Percentiles rank a stretch among this genome's conserved stretches.
These are phyloP conservation scores for Leccinellum albellum DNA, from an alignment of 768 basidiomycete species.

Conservation along the genomic window DNA sequence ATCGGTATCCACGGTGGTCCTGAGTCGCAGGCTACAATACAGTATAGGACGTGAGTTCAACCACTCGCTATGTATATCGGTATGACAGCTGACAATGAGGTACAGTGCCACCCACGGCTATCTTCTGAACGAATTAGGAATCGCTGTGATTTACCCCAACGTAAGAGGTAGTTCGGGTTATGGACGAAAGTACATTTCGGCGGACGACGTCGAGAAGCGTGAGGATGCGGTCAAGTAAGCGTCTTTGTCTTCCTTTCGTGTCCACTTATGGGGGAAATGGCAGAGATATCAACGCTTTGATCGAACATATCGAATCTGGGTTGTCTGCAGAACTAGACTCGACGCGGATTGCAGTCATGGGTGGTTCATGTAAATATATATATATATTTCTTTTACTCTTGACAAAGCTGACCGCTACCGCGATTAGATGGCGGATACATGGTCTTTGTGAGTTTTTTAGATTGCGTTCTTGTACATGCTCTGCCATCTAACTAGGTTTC, in stretches of 20 bases:
- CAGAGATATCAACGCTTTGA: constrained; percentile 37
- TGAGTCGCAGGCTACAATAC: constrained; percentile 33
- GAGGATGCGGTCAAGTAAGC: constrained; percentile 41
- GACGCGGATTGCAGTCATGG: constrained; percentile 39
- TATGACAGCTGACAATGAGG: constrained; percentile 1
- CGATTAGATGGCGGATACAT: constrained; percentile 38
- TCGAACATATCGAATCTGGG: constrained; percentile 33
- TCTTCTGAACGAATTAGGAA: constrained; percentile 39
- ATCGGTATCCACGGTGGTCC: constrained; percentile 42
- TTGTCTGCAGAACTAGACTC: constrained; percentile 34
- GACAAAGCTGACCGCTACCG: not conserved
- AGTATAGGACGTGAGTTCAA: constrained; percentile 29
- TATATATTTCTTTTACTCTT: not conserved
- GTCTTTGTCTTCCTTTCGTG: not conserved
- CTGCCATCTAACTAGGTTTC: not conserved
- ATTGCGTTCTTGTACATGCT: not conserved
- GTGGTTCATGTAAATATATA: constrained; percentile 36
- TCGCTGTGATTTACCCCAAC: constrained; percentile 41
- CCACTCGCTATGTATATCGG: not conserved
- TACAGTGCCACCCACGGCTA: constrained; percentile 36
- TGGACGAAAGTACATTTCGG: constrained; percentile 37
- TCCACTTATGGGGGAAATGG: not conserved
- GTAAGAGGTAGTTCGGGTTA: constrained; percentile 43
- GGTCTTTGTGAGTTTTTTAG: constrained; percentile 32
- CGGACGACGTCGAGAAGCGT: constrained; percentile 40